These are phyloP conservation scores for Rhizodiscina lignyota DNA, from an alignment of 495 filamentous ascomycete genomes.

Conservation along the genomic window DNA sequence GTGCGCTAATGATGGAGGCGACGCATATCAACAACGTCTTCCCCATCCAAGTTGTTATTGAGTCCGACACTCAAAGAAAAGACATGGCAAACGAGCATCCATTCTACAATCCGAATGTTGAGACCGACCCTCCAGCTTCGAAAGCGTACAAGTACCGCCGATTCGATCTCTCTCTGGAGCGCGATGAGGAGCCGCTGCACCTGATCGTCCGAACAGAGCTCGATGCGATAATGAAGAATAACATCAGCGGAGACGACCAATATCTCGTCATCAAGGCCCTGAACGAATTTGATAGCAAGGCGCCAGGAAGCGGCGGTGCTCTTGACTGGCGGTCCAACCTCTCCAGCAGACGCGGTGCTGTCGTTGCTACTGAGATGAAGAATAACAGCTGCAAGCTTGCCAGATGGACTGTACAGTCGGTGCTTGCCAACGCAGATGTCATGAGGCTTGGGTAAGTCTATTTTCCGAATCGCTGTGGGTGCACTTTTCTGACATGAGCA, in stretches of 20 bases:
- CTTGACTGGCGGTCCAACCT: slow-evolving; percentile 94
- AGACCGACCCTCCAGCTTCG: slow-evolving; percentile 79
- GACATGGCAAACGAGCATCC: slow-evolving; percentile 80
- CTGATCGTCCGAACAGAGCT: slow-evolving; percentile 91
- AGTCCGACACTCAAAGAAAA: slow-evolving; percentile 59
- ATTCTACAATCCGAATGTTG: slow-evolving; percentile 89
- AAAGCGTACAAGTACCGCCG: slow-evolving; percentile 97
- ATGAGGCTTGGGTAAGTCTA: slow-evolving; percentile 83
- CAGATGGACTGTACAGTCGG: slow-evolving; percentile 88
- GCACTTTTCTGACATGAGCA: slow-evolving; percentile 1
- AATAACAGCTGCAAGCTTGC: slow-evolving; percentile 98
- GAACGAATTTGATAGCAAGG: slow-evolving; percentile 97
- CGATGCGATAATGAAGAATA: slow-evolving; percentile 89
- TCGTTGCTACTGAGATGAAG: slow-evolving; percentile 99
- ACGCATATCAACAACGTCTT: slow-evolving; percentile 99
- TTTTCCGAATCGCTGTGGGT: neutral
- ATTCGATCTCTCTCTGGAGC: slow-evolving; percentile 86
- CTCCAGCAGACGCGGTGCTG: slow-evolving; percentile 79
- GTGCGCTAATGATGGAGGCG: slow-evolving; percentile 82
- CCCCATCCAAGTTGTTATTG: slow-evolving; percentile 77
- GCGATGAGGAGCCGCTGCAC: slow-evolving; percentile 78
- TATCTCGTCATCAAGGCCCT: slow-evolving; percentile 85
- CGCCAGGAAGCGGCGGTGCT: slow-evolving; percentile 82
- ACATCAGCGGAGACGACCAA: slow-evolving; percentile 72
- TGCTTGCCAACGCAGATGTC: slow-evolving; percentile 83